A percentile compares a stretch with the other conserved stretches of the same genome.
Evolutionary conservation across 768 basidiomycete genomes (phyloP).

Genomic region (Tylopilus vinaceipallidus): DNA sequence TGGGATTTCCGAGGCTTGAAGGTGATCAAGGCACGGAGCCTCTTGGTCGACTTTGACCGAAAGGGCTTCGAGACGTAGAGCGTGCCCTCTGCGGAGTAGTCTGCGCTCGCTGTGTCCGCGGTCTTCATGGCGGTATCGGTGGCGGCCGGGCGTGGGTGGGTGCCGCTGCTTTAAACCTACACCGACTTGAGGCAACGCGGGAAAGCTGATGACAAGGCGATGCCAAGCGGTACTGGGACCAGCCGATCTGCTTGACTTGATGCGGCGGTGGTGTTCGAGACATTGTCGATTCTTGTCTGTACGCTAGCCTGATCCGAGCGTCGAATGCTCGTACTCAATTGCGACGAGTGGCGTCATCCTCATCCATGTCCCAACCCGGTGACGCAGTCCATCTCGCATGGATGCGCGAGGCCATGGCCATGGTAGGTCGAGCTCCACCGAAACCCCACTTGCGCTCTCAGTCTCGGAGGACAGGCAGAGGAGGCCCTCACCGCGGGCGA

Average conservation of each 20-base stretch:
- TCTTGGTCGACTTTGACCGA: constrained; percentile 71
- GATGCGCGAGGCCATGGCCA: constrained; percentile 82
- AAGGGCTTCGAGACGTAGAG: constrained; percentile 75
- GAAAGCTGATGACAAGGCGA: constrained; percentile 9
- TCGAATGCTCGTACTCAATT: no score
- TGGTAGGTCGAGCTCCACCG: constrained; percentile 49
- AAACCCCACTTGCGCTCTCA: constrained; percentile 5
- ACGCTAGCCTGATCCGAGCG: no score
- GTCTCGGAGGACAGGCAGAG: constrained; percentile 61
- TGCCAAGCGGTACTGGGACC: not conserved
- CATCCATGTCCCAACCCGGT: constrained; percentile 4
- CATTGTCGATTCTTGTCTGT: no score
- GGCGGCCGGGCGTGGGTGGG: not conserved
- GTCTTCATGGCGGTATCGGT: constrained; percentile 15
- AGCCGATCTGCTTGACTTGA: no score
- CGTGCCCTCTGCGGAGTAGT: constrained; percentile 57
- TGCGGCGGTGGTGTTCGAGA: no score
- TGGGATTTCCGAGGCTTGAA: constrained; percentile 84
- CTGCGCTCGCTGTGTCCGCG: not conserved
- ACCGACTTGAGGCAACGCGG: not conserved
- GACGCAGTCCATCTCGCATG: constrained; percentile 45
- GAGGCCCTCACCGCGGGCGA: constrained; percentile 84
- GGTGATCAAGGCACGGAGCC: constrained; percentile 76
- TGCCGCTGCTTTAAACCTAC: not conserved
- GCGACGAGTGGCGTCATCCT: not conserved